These are phyloP conservation scores for Fusarium sp. DNA, from an alignment of 2,329 filamentous ascomycete species.

Conservation along the genomic window DNA sequence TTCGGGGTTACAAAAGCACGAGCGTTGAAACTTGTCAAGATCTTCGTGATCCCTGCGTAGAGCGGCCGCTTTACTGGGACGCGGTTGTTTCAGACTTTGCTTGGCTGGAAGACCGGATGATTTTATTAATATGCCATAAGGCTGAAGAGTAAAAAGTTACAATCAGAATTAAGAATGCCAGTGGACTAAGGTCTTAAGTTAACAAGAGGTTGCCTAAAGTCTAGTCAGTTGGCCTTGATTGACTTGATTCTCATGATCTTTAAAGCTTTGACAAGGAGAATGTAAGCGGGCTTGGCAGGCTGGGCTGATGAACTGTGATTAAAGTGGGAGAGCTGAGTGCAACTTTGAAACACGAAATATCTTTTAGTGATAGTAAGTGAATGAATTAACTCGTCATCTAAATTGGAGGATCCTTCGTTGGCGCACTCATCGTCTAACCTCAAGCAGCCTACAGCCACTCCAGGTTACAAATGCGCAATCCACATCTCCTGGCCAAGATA, in stretches of 20 bases:
- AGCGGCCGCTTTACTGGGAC: slow-evolving; percentile 22
- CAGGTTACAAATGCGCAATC: not conserved
- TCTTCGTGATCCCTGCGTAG: slow-evolving; percentile 25
- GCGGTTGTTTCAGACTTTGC: slow-evolving; percentile 8
- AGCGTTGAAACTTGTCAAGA: slow-evolving; percentile 1
- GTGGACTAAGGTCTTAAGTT: not conserved
- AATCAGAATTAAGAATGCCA: fast-evolving
- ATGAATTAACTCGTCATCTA: not conserved
- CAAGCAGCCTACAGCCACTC: not conserved
- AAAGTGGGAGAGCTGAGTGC: slow-evolving; percentile 10
- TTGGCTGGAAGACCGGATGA: not conserved
- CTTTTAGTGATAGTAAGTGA: not conserved
- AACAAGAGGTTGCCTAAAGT: not conserved
- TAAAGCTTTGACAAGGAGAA: not conserved
- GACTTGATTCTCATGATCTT: not conserved
- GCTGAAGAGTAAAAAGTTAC: not conserved
- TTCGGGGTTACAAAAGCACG: slow-evolving; percentile 3
- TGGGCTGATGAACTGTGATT: not conserved
- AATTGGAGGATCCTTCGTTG: not conserved
- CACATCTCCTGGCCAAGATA: not conserved
- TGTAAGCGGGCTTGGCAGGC: slow-evolving; percentile 3
- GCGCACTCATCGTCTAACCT: not conserved
- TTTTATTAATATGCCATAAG: too few species aligned
- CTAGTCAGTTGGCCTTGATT: not conserved
- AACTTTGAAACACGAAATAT: slow-evolving; percentile 6